phyloP scores from a whole-genome alignment of 306 rosid species.

The Trifolium dubium region DNA sequence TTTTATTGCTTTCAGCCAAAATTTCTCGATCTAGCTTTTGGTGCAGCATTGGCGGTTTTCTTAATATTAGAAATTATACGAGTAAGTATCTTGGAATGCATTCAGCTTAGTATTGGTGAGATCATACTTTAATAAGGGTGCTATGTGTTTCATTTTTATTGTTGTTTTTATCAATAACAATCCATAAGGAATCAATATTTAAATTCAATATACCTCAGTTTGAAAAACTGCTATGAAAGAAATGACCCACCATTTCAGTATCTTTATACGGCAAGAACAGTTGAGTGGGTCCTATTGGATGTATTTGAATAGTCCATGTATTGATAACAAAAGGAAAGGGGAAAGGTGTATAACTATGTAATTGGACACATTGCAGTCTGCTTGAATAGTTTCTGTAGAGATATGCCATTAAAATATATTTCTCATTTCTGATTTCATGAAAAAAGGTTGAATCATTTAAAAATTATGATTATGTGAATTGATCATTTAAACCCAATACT shows the following conservation, averaged over 20 bases:
- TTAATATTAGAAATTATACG: constrained; percentile 84
- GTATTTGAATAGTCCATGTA: constrained; percentile 8
- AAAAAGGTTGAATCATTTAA: background rate
- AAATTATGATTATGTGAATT: constrained; percentile 1
- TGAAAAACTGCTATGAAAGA: constrained; percentile 25
- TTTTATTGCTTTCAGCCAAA: constrained; percentile 73
- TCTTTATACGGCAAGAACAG: constrained; percentile 28
- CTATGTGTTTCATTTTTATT: constrained; percentile 12
- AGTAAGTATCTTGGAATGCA: constrained; percentile 59
- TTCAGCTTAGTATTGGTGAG: constrained; percentile 11
- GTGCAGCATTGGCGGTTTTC: constrained; percentile 90
- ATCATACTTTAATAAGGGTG: constrained; percentile 32
- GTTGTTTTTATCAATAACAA: constrained; percentile 5
- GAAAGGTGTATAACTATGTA: background rate
- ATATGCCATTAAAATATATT: constrained; percentile 8
- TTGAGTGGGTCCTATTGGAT: constrained; percentile 33
- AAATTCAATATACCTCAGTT: constrained; percentile 14
- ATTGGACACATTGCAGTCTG: constrained; percentile 19
- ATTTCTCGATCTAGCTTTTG: constrained; percentile 91
- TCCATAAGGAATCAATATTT: constrained; percentile 18
- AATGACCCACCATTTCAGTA: background rate
- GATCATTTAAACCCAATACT: constrained; percentile 22
- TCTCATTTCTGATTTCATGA: constrained; percentile 28
- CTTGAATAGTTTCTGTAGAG: background rate
- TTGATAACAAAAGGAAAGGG: constrained; percentile 18